Evolutionary conservation across 768 basidiomycete species (phyloP).

Genomic region (Amyloporia xantha): DNA sequence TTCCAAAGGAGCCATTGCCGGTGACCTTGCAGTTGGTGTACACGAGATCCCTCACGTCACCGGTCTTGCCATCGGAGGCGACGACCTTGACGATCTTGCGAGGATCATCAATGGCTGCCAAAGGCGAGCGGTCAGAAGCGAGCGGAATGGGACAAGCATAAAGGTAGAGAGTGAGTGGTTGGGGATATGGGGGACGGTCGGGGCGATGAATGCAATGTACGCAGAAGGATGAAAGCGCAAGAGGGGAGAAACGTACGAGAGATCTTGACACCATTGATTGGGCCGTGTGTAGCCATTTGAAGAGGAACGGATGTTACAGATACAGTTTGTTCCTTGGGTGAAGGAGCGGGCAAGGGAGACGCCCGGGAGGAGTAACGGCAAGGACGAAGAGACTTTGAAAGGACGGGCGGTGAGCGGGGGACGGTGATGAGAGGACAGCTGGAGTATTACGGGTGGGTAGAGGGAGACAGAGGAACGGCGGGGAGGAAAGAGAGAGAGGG

Average conservation of each 20-base stretch:
- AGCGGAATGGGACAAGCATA: slow-evolving; percentile 4
- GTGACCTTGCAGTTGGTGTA: slow-evolving; percentile 99
- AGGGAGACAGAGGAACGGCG: slow-evolving; percentile 1
- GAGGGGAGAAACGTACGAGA: slow-evolving; percentile 52
- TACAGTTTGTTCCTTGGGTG: slow-evolving; percentile 15
- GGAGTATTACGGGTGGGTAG: slow-evolving; percentile 3
- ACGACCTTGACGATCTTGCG: slow-evolving; percentile 91
- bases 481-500: background rate
- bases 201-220: slow-evolving; percentile 1
- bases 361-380: background rate
- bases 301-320: slow-evolving; percentile 16
- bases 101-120: slow-evolving; percentile 86
- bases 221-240: slow-evolving; percentile 21
- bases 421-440: slow-evolving; percentile 4
- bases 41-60: slow-evolving; percentile 78
- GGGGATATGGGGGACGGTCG: background rate
- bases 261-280: slow-evolving; percentile 85
- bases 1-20: slow-evolving; percentile 98
- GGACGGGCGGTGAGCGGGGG: slow-evolving; percentile 2
- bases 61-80: slow-evolving; percentile 91
- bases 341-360: slow-evolving; percentile 6
- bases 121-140: slow-evolving; percentile 15
- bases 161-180: background rate
- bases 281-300: slow-evolving; percentile 67
- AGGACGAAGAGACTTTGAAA: slow-evolving; percentile 1